phyloP scores from a whole-genome alignment of 495 filamentous ascomycete species.

The Penicillium daleae region DNA sequence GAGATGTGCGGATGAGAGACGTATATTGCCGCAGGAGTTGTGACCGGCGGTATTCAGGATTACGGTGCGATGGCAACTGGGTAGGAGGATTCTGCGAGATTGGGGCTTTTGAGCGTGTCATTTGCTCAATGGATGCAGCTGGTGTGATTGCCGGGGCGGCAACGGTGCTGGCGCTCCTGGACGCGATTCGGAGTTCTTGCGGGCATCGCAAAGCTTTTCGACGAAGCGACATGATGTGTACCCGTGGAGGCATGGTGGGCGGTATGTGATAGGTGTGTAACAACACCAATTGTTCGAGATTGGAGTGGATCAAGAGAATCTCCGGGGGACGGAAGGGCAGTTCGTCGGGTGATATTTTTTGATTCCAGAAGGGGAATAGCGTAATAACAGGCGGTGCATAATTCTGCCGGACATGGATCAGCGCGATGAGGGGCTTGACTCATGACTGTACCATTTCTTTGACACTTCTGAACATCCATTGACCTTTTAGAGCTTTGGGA shows the following conservation, averaged over 20 bases:
- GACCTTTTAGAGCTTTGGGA: neutral
- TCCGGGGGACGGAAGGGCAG: constrained; percentile 23
- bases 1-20: constrained; percentile 85
- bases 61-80: constrained; percentile 87
- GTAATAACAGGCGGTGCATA: constrained; percentile 14
- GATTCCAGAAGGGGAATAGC: constrained; percentile 23
- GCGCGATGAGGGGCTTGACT: constrained; percentile 25
- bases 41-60: constrained; percentile 86
- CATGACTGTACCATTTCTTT: constrained; percentile 12
- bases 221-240: constrained; percentile 44
- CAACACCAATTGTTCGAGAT: constrained; percentile 16
- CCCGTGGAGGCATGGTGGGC: constrained; percentile 51
- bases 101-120: constrained; percentile 55
- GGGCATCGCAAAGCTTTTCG: constrained; percentile 40
- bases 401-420: constrained; percentile 25
- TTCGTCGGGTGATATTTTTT: constrained; percentile 35
- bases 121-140: constrained; percentile 53
- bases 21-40: constrained; percentile 94
- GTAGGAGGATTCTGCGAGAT: constrained; percentile 64
- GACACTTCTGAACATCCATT: constrained; percentile 8
- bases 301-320: constrained; percentile 27
- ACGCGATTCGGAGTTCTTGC: constrained; percentile 37
- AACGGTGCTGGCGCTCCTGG: constrained; percentile 40
- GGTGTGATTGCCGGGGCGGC: constrained; percentile 54
- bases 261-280: constrained; percentile 2